Conservation (phyloP, 441 rosid genomes). For the Adansonia madagascariensis region DNA sequence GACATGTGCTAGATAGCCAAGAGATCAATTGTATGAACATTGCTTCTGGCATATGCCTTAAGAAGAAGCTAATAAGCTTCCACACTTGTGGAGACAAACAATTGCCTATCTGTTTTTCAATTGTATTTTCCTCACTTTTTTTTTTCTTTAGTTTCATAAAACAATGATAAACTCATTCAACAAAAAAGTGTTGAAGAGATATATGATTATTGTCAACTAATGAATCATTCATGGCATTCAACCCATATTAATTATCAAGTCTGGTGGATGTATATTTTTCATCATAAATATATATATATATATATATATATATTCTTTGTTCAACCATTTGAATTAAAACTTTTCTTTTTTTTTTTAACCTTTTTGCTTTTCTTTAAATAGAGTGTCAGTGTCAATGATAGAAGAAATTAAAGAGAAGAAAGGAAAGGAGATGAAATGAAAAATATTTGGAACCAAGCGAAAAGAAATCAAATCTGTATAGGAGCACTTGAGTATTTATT, state of each 20-base stretch:
- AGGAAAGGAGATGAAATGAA: too few relatives aligned
- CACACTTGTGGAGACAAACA: slow-evolving; percentile 38
- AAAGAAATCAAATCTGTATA: neutral
- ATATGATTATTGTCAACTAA: neutral
- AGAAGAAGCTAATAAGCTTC: slow-evolving; percentile 12
- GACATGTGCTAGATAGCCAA: neutral
- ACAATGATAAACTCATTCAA: neutral
- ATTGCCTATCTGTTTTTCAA: slow-evolving; percentile 29
- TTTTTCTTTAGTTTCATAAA: slow-evolving; percentile 1
- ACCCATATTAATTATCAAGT: neutral
- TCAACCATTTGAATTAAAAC: too few relatives aligned
- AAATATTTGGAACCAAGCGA: too few relatives aligned
- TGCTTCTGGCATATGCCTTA: neutral
- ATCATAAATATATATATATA: neutral
- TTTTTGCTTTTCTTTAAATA: too few relatives aligned
- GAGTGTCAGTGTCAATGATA: neutral
- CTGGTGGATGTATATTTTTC: neutral
- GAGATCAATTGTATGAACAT: neutral
- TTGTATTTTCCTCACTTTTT: neutral
- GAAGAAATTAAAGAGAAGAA: too few relatives aligned
- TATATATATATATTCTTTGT: too few relatives aligned
- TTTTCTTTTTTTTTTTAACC: too few relatives aligned
- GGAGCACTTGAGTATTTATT: neutral
- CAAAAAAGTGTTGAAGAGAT: neutral
- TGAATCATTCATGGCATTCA: neutral